Percentiles rank a stretch among this genome's conserved stretches.
Conservation (phyloP, 352 stramenopile species). For the Phytophthora citrophthora region DNA sequence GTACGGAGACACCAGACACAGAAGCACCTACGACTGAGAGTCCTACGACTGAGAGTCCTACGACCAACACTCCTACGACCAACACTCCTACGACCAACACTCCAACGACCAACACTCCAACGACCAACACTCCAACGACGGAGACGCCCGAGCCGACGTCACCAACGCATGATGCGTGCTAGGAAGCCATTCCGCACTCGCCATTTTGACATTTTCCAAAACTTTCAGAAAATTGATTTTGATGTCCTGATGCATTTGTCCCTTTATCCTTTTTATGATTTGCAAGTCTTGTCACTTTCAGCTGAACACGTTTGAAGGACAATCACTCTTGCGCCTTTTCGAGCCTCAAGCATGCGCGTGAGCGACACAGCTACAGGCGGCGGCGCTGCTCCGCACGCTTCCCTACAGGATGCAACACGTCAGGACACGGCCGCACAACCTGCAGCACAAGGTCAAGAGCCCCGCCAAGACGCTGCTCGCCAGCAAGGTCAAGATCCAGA, state of each 20-base stretch:
- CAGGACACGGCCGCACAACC: neutral
- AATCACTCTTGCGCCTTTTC: slow-evolving; percentile 9
- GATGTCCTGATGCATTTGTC: neutral
- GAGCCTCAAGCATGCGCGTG: neutral
- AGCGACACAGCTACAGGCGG: slow-evolving; percentile 14
- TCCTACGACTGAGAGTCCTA: slow-evolving; percentile 12
- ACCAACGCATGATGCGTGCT: slow-evolving; percentile 20
- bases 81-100: neutral
- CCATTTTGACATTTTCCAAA: too few species aligned
- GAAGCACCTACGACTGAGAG: slow-evolving; percentile 4
- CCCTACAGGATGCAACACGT: neutral
- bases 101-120: neutral
- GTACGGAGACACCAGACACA: neutral
- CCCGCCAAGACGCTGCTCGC: neutral
- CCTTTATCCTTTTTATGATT: neutral
- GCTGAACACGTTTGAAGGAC: neutral
- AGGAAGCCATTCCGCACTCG: neutral
- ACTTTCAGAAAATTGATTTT: too few species aligned
- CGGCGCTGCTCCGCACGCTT: neutral
- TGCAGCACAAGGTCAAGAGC: neutral
- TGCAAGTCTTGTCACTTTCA: neutral
- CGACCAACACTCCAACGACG: slow-evolving; percentile 7
- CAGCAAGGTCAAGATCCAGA: neutral
- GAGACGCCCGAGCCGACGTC: slow-evolving; percentile 20
- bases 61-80: slow-evolving; percentile 10